These are phyloP conservation scores for Micractinium conductrix DNA, from an alignment of 139 green algal genomes.

Conservation along the genomic window DNA sequence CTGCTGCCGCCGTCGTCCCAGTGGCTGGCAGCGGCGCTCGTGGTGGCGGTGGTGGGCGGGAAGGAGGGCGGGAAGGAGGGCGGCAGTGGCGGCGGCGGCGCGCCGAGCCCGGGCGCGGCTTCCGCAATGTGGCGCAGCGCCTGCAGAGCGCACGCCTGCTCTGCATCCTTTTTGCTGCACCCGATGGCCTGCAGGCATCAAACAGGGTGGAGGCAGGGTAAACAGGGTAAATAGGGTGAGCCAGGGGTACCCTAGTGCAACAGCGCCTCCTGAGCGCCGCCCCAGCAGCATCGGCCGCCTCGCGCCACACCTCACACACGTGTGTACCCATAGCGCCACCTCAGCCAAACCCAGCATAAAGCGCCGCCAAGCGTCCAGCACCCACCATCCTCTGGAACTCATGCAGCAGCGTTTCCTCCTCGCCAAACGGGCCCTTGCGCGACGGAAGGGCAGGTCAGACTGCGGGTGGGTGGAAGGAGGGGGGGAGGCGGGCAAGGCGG, in stretches of 20 bases:
- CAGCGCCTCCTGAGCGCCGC: too few species aligned
- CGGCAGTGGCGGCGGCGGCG: neutral
- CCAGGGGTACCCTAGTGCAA: too few species aligned
- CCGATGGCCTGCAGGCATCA: neutral
- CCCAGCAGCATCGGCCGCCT: too few species aligned
- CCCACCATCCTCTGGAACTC: neutral
- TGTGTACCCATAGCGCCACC: neutral
- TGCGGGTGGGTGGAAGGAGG: neutral
- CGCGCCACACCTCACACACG: neutral
- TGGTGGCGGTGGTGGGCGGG: neutral
- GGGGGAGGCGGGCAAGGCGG: too few species aligned
- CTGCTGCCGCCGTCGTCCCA: neutral
- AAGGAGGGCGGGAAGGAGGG: neutral
- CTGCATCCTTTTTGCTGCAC: constrained; percentile 14
- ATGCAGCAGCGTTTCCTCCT: neutral
- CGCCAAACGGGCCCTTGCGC: too few species aligned
- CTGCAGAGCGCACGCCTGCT: neutral
- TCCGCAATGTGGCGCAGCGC: neutral
- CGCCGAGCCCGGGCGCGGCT: neutral
- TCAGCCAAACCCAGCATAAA: neutral
- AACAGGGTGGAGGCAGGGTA: neutral
- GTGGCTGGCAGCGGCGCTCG: neutral
- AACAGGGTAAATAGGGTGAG: too few species aligned
- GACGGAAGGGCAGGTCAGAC: neutral
- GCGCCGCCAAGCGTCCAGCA: neutral